Base-by-base conservation (phyloP, 768 basidiomycete species). In the Chlorophyllum brunneum region DNA sequence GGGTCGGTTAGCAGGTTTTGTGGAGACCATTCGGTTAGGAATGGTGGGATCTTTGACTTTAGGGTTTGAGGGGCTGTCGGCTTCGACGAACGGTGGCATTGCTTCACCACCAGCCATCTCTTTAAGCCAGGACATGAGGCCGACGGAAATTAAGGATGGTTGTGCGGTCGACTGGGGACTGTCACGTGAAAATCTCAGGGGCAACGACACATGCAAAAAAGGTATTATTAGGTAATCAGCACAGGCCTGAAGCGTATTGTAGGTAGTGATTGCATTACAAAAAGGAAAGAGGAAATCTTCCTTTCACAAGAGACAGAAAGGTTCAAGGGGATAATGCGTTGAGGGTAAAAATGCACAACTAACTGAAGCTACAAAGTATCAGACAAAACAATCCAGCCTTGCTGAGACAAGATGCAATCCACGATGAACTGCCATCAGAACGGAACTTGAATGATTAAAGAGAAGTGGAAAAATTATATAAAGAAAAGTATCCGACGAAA, bases 1-100 rank as follows among this genome's bases (percentile, higher is more conserved):
- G 7, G 94, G 90, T 54, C 77, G 75, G 70, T 95, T 97, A 26
- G 92, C 90, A 37, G 81, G 69, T 72, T 95, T 95, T 57, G 80
- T 81, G 23, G 86, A 80, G 33, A 95, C 89, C 75, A 80, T 79
- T 59, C 88, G 78, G 53, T 78, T 75, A 2, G 84, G 80, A 55
- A 85, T 79, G 48, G 67, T 57, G 49, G 86, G 86, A 67, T 89
- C 87, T 58, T 71, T 65, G 3, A 83, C 80, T 67, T 79, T 80
- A 42, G 70, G 73, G 50, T 79, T 72, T 45, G 71, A 67, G 9
- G 74, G 61, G 34, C 71, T 58, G 26, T 70, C 73, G 7, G 74
- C 61, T 27, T 72, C 74, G 23, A 64, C 62, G 55, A 70, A 75
- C 13, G 67, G 70, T 30, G 70, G 63, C 34, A 71, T 64, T 22